A percentile compares a stretch with the other conserved stretches of the same genome.
phyloP scores from a whole-genome alignment of 768 basidiomycete genomes.

The Lenzites betulinus region DNA sequence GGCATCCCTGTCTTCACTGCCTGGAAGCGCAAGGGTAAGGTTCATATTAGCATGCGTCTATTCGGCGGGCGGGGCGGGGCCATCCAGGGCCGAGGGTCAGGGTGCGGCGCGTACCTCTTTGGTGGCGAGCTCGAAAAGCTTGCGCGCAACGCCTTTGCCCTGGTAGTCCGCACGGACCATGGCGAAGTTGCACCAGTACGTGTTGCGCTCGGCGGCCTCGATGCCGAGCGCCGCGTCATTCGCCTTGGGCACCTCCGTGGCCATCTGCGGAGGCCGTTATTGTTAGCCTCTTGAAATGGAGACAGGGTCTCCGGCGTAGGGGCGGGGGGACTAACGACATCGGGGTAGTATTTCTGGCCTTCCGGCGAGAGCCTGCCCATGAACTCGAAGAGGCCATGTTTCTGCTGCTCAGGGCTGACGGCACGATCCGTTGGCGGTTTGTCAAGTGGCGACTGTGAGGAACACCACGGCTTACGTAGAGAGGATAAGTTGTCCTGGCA shows the following conservation, averaged over 20 bases:
- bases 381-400: conserved; percentile 21
- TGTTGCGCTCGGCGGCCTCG: conserved; percentile 8
- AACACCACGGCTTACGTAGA: conserved; percentile 12
- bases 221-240: conserved; percentile 7
- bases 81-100: background rate
- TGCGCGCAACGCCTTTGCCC: conserved; percentile 13
- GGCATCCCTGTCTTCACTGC: conserved; percentile 10
- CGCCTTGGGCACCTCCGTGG: conserved; percentile 10
- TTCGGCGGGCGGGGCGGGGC: too few relatives aligned
- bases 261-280: conserved; percentile 2
- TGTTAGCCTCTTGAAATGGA: background rate
- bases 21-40: background rate
- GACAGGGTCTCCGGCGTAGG: background rate
- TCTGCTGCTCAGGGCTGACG: conserved; percentile 19
- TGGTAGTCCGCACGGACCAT: conserved; percentile 22
- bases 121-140: conserved; percentile 16
- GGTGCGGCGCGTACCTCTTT: conserved; percentile 9
- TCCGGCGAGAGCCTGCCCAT: conserved; percentile 19
- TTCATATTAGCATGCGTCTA: background rate
- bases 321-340: conserved; percentile 7
- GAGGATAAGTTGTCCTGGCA: conserved; percentile 17
- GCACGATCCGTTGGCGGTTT: background rate
- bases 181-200: conserved; percentile 23
- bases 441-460: background rate
- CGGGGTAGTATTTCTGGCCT: conserved; percentile 19